Evolutionary conservation across 2,329 filamentous ascomycete species (phyloP).

Genomic region (Fusarium albidum): DNA sequence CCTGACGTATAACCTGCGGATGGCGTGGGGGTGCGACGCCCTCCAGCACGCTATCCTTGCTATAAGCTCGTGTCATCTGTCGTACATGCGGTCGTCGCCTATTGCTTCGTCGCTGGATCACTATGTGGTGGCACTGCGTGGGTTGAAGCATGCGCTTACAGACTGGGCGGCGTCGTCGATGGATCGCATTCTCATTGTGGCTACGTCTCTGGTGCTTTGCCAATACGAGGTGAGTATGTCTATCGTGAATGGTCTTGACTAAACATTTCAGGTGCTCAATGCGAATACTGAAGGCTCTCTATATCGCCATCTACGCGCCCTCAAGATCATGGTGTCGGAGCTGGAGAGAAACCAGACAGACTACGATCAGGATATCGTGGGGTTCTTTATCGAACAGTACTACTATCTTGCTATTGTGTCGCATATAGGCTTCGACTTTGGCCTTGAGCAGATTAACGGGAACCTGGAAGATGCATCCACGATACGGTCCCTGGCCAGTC

Average conservation of each 20-base stretch:
- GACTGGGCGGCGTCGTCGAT: no score
- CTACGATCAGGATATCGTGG: not conserved
- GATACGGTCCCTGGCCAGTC: no score
- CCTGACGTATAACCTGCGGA: constrained; percentile 4
- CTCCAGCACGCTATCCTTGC: constrained; percentile 13
- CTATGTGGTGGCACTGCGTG: constrained; percentile 5
- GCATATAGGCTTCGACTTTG: no score
- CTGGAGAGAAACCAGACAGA: not conserved
- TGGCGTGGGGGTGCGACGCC: not conserved
- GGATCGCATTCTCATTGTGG: constrained; percentile 1
- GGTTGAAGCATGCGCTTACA: not conserved
- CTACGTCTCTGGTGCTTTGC: constrained; percentile 1
- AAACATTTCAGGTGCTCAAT: constrained; percentile 3
- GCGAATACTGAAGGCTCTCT: constrained; percentile 6
- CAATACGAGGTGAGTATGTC: constrained; percentile 6
- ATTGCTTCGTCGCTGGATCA: not conserved
- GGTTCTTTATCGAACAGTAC: constrained; percentile 11
- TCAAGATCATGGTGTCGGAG: not conserved
- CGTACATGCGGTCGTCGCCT: not conserved
- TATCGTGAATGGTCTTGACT: no score
- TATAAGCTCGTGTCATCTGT: constrained; percentile 5
- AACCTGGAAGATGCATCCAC: no score
- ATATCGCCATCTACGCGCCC: constrained; percentile 5
- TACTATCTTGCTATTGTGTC: constrained; percentile 6
- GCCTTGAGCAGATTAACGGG: no score